Base-by-base conservation (phyloP, 2,329 filamentous ascomycete species). In the Fusarium citri region DNA sequence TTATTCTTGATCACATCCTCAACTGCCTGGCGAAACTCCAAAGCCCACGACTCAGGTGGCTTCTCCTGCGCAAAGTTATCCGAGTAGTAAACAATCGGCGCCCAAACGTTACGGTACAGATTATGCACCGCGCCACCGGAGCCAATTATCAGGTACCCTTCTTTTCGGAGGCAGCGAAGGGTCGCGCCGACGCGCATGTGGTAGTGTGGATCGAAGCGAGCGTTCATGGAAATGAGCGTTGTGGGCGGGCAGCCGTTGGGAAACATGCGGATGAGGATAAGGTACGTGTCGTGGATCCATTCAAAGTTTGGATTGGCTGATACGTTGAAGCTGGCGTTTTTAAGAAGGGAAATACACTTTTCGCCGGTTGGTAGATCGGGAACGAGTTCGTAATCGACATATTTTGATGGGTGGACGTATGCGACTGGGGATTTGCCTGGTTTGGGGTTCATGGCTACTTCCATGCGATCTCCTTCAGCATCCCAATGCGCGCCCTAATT, bases 201-300 rank as follows among this genome's bases (percentile, higher is more conserved):
- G 48, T 72, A 75, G n/a, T 75, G 72, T 1, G 73, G 71, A 9
- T 75, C 72, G 49, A 69, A 72, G 3, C 64, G 62, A 3, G 68
- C 64, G 59, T 74, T 75, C 71, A 74, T 72, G 9, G 67, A 72
- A 42, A 75, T 71, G 18, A 75, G 64, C 1, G 88, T 90, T 1
- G 89, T 91, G 0, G 90, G 90, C 3, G 90, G 90, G 72, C 88
- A 91, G n/a, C 80, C 82, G 3, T 74, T 68, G 0, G 89, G 90
- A 68, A 92, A 92, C 89, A 92, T 92, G 56, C 89, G 83, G 74
- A 92, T 90, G 11, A 92, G 80, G 59, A 92, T 86, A 5, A 92
- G 83, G 74, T 88, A 92, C 0, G 88, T 91, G 77, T 92, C 90
- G 80, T 92, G 89, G 75, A 92, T 92, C 90, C 89, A 92, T 74